These are phyloP conservation scores for Myxozyma mucilagina DNA, from an alignment of 805 yeast genomes.

Conservation along the genomic window DNA sequence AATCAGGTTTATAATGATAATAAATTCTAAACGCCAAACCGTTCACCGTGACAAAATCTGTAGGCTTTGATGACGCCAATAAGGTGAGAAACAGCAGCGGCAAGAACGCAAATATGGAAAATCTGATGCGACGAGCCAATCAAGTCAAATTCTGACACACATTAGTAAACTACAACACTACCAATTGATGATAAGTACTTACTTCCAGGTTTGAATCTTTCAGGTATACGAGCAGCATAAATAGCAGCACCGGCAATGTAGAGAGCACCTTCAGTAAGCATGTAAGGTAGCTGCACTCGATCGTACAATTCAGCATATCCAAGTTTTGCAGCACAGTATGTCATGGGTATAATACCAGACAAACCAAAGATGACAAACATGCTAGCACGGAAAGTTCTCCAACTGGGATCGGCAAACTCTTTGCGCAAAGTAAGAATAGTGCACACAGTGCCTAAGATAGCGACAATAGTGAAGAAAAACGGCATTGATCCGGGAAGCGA, in stretches of 20 bases:
- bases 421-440: slow-evolving; percentile 63
- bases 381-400: slow-evolving; percentile 74
- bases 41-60: slow-evolving; percentile 36
- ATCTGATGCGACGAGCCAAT: slow-evolving; percentile 75
- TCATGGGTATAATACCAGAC: slow-evolving; percentile 70
- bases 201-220: slow-evolving; percentile 62
- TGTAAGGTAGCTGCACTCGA: slow-evolving; percentile 61
- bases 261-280: slow-evolving; percentile 67
- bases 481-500: slow-evolving; percentile 41
- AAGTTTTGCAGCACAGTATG: slow-evolving; percentile 51
- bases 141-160: slow-evolving; percentile 52
- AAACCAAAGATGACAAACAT: slow-evolving; percentile 82
- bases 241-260: slow-evolving; percentile 78
- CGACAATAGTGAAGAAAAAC: slow-evolving; percentile 47
- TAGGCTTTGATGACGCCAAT: slow-evolving; percentile 61
- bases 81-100: slow-evolving; percentile 64
- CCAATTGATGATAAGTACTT: slow-evolving; percentile 49
- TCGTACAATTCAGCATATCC: slow-evolving; percentile 39
- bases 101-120: slow-evolving; percentile 53
- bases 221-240: slow-evolving; percentile 80
- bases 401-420: slow-evolving; percentile 64
- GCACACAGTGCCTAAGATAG: slow-evolving; percentile 60
- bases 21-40: slow-evolving; percentile 19
- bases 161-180: slow-evolving; percentile 76
- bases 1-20: neutral